Conservation (phyloP, 202 grass and related monocot genomes). For the Zoysia matrella region DNA sequence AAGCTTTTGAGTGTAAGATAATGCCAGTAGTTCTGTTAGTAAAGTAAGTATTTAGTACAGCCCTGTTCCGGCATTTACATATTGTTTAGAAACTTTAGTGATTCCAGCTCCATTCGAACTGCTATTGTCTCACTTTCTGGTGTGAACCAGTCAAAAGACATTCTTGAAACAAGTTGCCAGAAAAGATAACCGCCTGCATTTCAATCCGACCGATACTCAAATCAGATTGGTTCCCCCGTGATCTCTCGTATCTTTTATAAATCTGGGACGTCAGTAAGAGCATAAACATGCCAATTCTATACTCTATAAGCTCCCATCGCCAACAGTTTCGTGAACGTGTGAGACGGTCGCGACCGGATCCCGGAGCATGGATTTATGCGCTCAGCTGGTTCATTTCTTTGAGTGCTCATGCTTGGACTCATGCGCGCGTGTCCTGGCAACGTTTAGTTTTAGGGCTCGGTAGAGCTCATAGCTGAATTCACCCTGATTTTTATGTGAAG, state of each 20-base stretch:
- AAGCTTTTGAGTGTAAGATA: conserved; percentile 28
- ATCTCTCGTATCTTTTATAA: conserved; percentile 13
- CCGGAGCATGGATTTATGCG: conserved; percentile 27
- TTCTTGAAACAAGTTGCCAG: conserved; percentile 35
- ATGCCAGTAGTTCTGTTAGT: conserved; percentile 38
- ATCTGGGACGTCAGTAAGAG: background rate
- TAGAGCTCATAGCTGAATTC: no score
- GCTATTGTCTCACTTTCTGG: conserved; percentile 31
- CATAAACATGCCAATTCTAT: background rate
- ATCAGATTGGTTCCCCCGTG: conserved; percentile 6
- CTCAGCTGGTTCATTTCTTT: background rate
- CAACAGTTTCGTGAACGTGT: background rate
- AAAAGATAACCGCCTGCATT: background rate
- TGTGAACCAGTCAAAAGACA: conserved; percentile 51
- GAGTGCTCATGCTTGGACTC: conserved; percentile 14
- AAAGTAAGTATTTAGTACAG: background rate
- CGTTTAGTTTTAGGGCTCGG: background rate
- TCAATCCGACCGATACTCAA: background rate
- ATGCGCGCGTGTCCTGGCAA: background rate
- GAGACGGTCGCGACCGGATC: conserved; percentile 39
- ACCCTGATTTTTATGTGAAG: no score
- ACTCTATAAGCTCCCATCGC: background rate
- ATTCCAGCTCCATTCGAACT: conserved; percentile 46
- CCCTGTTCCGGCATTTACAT: background rate
- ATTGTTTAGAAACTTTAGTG: conserved; percentile 12